These are phyloP conservation scores for Macrocybe gigantea DNA, from an alignment of 768 basidiomycete genomes.

Conservation along the genomic window DNA sequence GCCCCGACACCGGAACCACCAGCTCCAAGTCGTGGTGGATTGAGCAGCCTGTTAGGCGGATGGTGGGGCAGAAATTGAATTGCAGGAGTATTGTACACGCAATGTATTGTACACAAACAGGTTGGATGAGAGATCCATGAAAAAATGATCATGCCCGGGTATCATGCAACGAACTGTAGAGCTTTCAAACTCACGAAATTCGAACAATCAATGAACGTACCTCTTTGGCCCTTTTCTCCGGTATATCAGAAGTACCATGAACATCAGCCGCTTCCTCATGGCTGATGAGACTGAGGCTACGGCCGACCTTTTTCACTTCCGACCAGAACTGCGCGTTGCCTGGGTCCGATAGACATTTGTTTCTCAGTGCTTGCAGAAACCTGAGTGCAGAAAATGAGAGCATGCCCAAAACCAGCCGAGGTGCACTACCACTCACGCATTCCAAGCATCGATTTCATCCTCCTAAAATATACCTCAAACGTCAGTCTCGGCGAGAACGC, in stretches of 20 bases:
- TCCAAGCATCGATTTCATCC: conserved; percentile 83
- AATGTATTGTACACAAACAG: background rate
- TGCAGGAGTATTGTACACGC: background rate
- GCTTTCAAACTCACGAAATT: background rate
- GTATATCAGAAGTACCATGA: conserved; percentile 51
- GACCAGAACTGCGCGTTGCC: conserved; percentile 71
- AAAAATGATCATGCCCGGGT: background rate
- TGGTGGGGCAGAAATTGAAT: conserved; percentile 66
- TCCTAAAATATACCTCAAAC: conserved; percentile 35
- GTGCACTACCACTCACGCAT: conserved; percentile 39
- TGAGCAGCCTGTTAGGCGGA: conserved; percentile 67
- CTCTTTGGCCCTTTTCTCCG: conserved; percentile 47
- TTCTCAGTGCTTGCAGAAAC: conserved; percentile 55
- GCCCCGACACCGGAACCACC: conserved; percentile 46
- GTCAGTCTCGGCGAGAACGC: background rate
- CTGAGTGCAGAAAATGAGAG: conserved; percentile 25
- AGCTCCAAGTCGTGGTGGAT: conserved; percentile 42
- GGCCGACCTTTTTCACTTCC: conserved; percentile 43
- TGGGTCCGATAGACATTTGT: conserved; percentile 44
- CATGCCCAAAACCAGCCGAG: background rate
- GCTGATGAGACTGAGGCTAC: conserved; percentile 55
- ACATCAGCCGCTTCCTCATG: conserved; percentile 52
- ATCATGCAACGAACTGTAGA: conserved; percentile 1
- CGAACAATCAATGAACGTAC: conserved; percentile 28
- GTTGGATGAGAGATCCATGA: background rate